Percentiles rank a stretch among this genome's conserved stretches.
Conservation (phyloP, 306 rosid genomes). For the Dalbergia oliveri region DNA sequence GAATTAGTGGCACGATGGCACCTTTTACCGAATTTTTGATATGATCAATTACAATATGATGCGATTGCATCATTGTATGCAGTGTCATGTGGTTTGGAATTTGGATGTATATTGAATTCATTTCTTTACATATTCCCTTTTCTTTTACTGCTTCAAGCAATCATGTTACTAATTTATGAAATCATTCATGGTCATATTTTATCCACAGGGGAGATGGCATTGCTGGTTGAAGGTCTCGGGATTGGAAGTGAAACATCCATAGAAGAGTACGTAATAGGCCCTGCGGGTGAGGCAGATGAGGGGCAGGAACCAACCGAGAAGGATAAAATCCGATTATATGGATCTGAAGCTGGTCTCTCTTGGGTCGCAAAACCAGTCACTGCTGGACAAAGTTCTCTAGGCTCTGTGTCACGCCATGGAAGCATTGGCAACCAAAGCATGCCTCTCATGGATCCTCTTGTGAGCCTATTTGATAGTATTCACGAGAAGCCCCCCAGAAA, state of each 20-base stretch:
- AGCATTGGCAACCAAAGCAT: constrained; percentile 69
- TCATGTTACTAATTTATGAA: constrained; percentile 25
- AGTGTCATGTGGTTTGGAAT: not conserved
- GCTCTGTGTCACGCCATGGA: constrained; percentile 84
- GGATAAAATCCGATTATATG: constrained; percentile 76
- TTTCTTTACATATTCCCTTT: constrained; percentile 10
- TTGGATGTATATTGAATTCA: not conserved
- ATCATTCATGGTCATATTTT: not conserved
- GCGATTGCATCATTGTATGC: constrained; percentile 6
- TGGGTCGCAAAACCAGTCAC: constrained; percentile 87
- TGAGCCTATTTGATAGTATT: constrained; percentile 75
- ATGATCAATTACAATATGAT: not conserved
- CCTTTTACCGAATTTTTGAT: not conserved
- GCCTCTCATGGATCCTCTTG: constrained; percentile 81
- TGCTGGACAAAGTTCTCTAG: constrained; percentile 73
- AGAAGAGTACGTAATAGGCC: constrained; percentile 83
- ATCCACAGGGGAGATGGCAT: constrained; percentile 61
- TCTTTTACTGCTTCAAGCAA: constrained; percentile 12
- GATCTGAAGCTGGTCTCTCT: constrained; percentile 83
- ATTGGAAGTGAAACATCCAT: constrained; percentile 74
- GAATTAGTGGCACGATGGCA: too few relatives aligned
- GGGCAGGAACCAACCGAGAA: constrained; percentile 63
- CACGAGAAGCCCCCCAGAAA: constrained; percentile 74
- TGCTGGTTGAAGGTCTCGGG: constrained; percentile 93
- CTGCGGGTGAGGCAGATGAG: constrained; percentile 62